phyloP scores from a whole-genome alignment of 1,284 basidiomycete species.

The Vanrija sp. region DNA sequence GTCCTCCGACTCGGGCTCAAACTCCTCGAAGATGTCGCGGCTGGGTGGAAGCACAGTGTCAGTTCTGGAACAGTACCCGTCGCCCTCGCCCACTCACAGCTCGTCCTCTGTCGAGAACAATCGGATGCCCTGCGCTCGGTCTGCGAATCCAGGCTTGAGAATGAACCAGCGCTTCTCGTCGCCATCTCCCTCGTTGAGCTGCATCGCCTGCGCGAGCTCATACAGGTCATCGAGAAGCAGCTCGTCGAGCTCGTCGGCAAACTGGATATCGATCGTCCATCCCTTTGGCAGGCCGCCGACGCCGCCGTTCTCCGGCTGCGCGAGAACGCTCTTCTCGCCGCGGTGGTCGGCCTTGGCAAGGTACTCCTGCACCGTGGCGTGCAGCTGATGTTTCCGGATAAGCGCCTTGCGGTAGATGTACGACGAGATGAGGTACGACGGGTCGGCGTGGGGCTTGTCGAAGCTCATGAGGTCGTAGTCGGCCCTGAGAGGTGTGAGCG shows the following conservation, averaged over 20 bases:
- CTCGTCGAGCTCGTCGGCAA: conserved; percentile 93
- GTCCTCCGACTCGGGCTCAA: conserved; percentile 61
- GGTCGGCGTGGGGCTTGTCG: conserved; percentile 56
- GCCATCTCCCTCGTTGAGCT: conserved; percentile 45
- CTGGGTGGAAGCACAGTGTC: conserved; percentile 12
- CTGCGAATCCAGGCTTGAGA: conserved; percentile 95
- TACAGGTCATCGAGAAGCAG: conserved; percentile 89
- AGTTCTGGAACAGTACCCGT: not conserved
- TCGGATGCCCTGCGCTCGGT: conserved; percentile 90
- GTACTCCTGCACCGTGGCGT: conserved; percentile 70
- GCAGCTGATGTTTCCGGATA: conserved; percentile 91
- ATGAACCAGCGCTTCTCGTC: conserved; percentile 72
- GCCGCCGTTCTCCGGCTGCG: not conserved
- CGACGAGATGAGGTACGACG: conserved; percentile 66
- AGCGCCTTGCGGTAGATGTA: conserved; percentile 89
- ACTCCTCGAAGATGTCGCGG: conserved; percentile 73
- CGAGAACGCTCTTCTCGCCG: conserved; percentile 13
- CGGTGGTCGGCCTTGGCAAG: conserved; percentile 61
- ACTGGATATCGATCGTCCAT: conserved; percentile 84
- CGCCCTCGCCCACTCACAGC: conserved; percentile 48
- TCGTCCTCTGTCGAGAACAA: conserved; percentile 77
- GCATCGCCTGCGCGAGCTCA: conserved; percentile 69
- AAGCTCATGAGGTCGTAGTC: conserved; percentile 77
- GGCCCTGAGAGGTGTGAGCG: conserved; percentile 39
- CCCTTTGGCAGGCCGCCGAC: conserved; percentile 66